Percentiles rank a stretch among this genome's conserved stretches.
phyloP scores from a whole-genome alignment of 768 basidiomycete species.

The Lentinus brumalis region DNA sequence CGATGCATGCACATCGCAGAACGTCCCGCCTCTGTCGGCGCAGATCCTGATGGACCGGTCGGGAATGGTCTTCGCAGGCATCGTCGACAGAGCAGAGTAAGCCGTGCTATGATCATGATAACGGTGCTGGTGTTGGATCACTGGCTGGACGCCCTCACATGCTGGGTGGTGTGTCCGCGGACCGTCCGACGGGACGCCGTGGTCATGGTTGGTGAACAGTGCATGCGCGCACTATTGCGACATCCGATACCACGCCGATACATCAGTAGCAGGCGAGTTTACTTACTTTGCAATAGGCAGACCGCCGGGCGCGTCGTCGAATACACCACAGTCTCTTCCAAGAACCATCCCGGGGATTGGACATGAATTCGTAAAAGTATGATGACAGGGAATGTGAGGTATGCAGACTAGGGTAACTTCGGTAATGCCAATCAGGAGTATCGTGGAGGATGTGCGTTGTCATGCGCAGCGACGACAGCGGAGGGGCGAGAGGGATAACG shows the following conservation, averaged over 20 bases:
- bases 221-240: no score
- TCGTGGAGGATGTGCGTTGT: conserved; percentile 16
- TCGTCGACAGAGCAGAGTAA: neutral
- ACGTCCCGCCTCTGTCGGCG: conserved; percentile 90
- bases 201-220: no score
- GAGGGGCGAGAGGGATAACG: conserved; percentile 13
- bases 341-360: conserved; percentile 14
- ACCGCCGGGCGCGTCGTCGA: no score
- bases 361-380: conserved; percentile 22
- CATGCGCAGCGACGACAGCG: conserved; percentile 14
- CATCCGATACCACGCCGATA: no score
- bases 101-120: neutral
- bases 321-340: neutral
- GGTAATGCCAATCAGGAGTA: conserved; percentile 21
- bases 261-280: no score
- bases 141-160: neutral
- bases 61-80: conserved; percentile 41
- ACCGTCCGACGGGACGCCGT: no score
- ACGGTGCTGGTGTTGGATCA: no score
- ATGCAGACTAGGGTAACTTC: conserved; percentile 34
- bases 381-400: conserved; percentile 25
- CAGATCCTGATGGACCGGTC: conserved; percentile 83
- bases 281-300: no score
- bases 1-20: conserved; percentile 89
- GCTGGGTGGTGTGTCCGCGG: no score